Conservation (phyloP, 441 rosid genomes). For the Kokia cookei region DNA sequence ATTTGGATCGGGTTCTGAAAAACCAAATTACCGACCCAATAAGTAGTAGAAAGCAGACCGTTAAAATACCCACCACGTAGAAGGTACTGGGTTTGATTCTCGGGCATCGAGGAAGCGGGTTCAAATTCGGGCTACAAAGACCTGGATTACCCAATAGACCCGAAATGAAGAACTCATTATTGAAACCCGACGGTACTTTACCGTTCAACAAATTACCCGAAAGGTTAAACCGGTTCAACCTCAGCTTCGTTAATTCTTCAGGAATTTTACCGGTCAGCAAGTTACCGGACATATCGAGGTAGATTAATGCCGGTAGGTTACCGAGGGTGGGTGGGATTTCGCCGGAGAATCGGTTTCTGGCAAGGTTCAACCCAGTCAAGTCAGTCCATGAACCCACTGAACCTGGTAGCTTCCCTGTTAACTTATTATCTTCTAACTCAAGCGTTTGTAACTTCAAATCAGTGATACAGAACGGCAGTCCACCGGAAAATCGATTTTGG, state of each 20-base stretch:
- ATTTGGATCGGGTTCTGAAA: slow-evolving; percentile 25
- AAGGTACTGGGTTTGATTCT: slow-evolving; percentile 21
- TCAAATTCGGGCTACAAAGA: slow-evolving; percentile 47
- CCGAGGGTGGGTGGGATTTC: slow-evolving; percentile 57
- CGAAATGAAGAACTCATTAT: slow-evolving; percentile 10
- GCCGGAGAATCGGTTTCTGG: slow-evolving; percentile 46
- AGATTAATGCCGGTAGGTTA: slow-evolving; percentile 36
- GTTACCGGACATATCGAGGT: slow-evolving; percentile 58
- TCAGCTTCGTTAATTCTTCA: slow-evolving; percentile 34
- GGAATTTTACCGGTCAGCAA: slow-evolving; percentile 56
- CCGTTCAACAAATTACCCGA: slow-evolving; percentile 52
- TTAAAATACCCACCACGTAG: slow-evolving; percentile 22
- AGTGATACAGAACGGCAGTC: slow-evolving; percentile 42
- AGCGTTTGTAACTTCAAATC: slow-evolving; percentile 42
- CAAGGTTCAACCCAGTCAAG: slow-evolving; percentile 43
- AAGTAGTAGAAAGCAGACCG: slow-evolving; percentile 19
- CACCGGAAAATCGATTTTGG: slow-evolving; percentile 36
- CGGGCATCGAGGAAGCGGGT: slow-evolving; percentile 39
- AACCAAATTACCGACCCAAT: slow-evolving; percentile 38
- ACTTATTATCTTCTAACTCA: slow-evolving; percentile 40
- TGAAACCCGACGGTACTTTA: slow-evolving; percentile 43
- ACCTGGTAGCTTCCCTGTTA: slow-evolving; percentile 50
- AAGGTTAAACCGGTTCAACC: slow-evolving; percentile 46
- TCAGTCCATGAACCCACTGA: slow-evolving; percentile 35
- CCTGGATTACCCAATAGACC: slow-evolving; percentile 57